These are phyloP conservation scores for Fusarium coicis DNA, from an alignment of 2,329 filamentous ascomycete genomes.

Conservation along the genomic window DNA sequence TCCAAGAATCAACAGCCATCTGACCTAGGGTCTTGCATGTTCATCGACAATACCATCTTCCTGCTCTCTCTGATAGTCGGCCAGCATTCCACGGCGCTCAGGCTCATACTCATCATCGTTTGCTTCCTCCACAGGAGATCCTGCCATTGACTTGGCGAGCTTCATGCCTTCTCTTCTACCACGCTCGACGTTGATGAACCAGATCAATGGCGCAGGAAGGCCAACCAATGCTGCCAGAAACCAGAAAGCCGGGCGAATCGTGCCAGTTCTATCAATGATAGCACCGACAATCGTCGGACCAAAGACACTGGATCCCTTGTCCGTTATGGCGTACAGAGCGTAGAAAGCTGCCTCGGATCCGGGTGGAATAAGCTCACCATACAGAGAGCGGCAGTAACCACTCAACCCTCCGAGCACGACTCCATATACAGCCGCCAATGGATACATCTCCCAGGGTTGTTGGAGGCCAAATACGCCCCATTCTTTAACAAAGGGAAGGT, in stretches of 20 bases:
- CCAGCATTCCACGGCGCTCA: slow-evolving; percentile 45
- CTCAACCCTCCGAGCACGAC: slow-evolving; percentile 93
- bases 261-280: slow-evolving; percentile 86
- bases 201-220: slow-evolving; percentile 85
- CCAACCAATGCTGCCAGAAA: slow-evolving; percentile 89
- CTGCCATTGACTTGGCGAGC: slow-evolving; percentile 70
- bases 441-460: slow-evolving; percentile 97
- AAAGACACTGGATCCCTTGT: slow-evolving; percentile 95
- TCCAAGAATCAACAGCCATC: background rate
- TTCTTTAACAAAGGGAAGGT: slow-evolving; percentile 79
- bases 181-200: slow-evolving; percentile 84
- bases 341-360: slow-evolving; percentile 97
- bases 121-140: slow-evolving; percentile 52
- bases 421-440: slow-evolving; percentile 88
- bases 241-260: slow-evolving; percentile 89
- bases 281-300: slow-evolving; percentile 92
- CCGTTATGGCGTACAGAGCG: slow-evolving; percentile 95
- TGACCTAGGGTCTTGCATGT: slow-evolving; percentile 5
- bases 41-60: slow-evolving; percentile 23
- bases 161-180: slow-evolving; percentile 75
- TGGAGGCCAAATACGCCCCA: slow-evolving; percentile 88
- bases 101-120: slow-evolving; percentile 32
- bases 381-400: slow-evolving; percentile 91
- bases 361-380: slow-evolving; percentile 91
- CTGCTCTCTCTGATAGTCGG: slow-evolving; percentile 43